Conservation (phyloP, 352 stramenopile genomes). For the Pythium utonaiense region DNA sequence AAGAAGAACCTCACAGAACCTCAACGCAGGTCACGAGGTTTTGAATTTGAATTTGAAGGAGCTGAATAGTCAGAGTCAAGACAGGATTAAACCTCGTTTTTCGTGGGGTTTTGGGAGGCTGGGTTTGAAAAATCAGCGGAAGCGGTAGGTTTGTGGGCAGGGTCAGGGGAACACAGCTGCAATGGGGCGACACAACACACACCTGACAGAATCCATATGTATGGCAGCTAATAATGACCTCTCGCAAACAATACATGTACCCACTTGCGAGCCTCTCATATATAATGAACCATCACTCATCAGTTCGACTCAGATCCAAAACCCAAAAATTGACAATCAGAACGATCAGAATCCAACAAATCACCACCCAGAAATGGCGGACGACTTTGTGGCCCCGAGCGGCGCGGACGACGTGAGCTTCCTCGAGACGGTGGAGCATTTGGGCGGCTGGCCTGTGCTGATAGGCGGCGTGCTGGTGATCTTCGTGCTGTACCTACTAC, state of each 20-base stretch:
- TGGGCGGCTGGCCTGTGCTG: conserved; percentile 18
- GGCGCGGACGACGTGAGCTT: conserved; percentile 12
- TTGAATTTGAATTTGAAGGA: conserved; percentile 14
- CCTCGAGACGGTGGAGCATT: conserved; percentile 25
- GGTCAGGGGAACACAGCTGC: conserved; percentile 16
- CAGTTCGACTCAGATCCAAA: no score
- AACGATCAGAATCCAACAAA: not conserved
- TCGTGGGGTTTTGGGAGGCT: not conserved
- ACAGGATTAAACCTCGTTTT: conserved; percentile 2
- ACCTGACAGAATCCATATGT: conserved; percentile 2
- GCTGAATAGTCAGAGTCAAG: no score
- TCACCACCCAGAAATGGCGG: not conserved
- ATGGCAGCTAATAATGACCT: not conserved
- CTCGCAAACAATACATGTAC: not conserved
- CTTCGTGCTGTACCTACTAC: conserved; percentile 20
- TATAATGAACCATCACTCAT: not conserved
- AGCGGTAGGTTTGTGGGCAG: conserved; percentile 21
- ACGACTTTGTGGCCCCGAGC: not conserved
- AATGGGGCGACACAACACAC: conserved; percentile 6
- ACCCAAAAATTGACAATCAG: not conserved
- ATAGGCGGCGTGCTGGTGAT: conserved; percentile 17
- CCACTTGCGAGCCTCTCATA: not conserved
- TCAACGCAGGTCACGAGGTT: not conserved
- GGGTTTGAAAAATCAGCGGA: conserved; percentile 10
- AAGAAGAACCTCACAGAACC: conserved; percentile 9